Percentiles rank a stretch among this genome's conserved stretches.
phyloP scores from a whole-genome alignment of 2,329 filamentous ascomycete species.

The Fusarium sp. region DNA sequence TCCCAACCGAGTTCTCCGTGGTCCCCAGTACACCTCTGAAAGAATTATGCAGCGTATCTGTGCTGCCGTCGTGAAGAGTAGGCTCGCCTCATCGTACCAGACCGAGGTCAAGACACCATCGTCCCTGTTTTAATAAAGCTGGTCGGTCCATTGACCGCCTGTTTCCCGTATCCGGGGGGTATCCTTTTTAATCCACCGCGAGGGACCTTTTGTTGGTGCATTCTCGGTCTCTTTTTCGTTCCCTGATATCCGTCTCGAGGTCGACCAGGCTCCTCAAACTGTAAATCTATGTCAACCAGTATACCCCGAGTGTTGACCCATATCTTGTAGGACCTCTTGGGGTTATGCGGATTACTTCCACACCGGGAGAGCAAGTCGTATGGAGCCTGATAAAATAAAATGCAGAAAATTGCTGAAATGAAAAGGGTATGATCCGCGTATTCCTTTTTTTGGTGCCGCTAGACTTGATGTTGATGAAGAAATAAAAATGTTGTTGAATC shows the following conservation, averaged over 20 bases:
- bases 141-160: constrained; percentile 28
- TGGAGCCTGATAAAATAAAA: constrained; percentile 40
- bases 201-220: constrained; percentile 49
- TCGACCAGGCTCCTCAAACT: constrained; percentile 44
- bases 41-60: constrained; percentile 48
- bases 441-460: constrained; percentile 56
- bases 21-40: constrained; percentile 40
- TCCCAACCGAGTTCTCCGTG: constrained; percentile 17
- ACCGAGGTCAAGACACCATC: constrained; percentile 45
- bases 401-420: constrained; percentile 45
- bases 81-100: constrained; percentile 47
- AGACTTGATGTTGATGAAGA: constrained; percentile 53
- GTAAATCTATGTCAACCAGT: constrained; percentile 47
- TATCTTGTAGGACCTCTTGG: constrained; percentile 30
- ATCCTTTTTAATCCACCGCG: constrained; percentile 44
- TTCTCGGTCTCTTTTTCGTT: constrained; percentile 50
- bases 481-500: constrained; percentile 43
- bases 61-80: constrained; percentile 47
- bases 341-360: constrained; percentile 27
- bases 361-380: constrained; percentile 40
- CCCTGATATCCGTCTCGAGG: constrained; percentile 44
- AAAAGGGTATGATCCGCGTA: constrained; percentile 55
- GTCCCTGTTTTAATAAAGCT: constrained; percentile 38
- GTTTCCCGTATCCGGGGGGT: constrained; percentile 41
- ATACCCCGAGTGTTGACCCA: constrained; percentile 41